phyloP scores from a whole-genome alignment of 176 grass and related monocot genomes.

The Oryza australiensis region DNA sequence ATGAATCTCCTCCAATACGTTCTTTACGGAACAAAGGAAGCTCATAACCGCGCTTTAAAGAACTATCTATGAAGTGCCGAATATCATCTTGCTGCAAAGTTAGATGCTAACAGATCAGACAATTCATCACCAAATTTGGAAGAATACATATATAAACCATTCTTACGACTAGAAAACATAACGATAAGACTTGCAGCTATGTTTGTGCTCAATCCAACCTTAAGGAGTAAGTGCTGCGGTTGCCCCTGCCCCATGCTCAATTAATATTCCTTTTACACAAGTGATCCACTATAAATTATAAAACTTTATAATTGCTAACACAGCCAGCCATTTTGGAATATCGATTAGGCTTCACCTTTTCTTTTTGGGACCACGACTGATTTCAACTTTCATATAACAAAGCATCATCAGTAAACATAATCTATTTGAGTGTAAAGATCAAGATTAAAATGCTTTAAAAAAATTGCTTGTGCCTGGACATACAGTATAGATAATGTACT shows the following conservation, averaged over 20 bases:
- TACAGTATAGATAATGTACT: not conserved
- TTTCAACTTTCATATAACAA: slow-evolving; percentile 5
- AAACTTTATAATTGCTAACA: not conserved
- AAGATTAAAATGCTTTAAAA: not conserved
- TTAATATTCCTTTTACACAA: not conserved
- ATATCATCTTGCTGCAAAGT: slow-evolving; percentile 93
- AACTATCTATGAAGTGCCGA: slow-evolving; percentile 83
- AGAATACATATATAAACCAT: not conserved
- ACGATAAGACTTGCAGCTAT: slow-evolving; percentile 12
- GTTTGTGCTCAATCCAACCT: not conserved
- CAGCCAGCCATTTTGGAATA: not conserved
- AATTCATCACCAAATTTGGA: slow-evolving; percentile 16
- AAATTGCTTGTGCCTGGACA: not conserved
- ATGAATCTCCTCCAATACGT: slow-evolving; percentile 79
- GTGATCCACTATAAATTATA: not conserved
- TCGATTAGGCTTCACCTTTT: not conserved
- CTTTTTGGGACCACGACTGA: not conserved
- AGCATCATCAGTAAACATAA: slow-evolving; percentile 12
- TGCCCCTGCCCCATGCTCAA: not conserved
- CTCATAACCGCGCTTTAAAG: slow-evolving; percentile 71
- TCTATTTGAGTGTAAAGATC: not conserved
- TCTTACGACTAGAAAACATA: slow-evolving; percentile 21
- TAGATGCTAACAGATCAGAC: slow-evolving; percentile 26
- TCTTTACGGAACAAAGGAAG: slow-evolving; percentile 78
- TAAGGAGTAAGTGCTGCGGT: not conserved